Conservation (phyloP, 2,329 filamentous ascomycete genomes). For the Xylaria sp. region DNA sequence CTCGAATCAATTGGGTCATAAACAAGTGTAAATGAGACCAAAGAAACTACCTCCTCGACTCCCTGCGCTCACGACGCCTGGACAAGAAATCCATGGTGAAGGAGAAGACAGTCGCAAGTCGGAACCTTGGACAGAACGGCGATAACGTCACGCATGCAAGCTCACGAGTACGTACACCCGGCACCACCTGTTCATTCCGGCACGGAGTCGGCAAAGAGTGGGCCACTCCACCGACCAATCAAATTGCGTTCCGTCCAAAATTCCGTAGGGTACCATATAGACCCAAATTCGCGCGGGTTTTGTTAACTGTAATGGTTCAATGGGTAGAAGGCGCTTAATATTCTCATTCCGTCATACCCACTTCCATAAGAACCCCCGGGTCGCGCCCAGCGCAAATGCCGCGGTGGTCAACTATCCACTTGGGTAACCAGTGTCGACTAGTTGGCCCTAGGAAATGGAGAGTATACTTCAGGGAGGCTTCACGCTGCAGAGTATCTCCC, state of each 20-base stretch:
- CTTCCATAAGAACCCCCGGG: conserved; percentile 50
- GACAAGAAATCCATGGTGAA: background rate
- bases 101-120: background rate
- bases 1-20: background rate
- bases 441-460: conserved; percentile 62
- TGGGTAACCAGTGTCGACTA: conserved; percentile 62
- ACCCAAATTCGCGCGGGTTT: conserved; percentile 8
- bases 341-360: conserved; percentile 46
- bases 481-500: conserved; percentile 69
- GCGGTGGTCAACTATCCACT: conserved; percentile 62
- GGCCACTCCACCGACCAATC: background rate
- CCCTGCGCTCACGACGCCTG: background rate
- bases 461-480: conserved; percentile 64
- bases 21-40: background rate
- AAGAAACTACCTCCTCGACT: background rate
- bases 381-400: conserved; percentile 63
- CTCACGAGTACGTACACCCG: background rate
- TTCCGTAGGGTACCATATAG: background rate
- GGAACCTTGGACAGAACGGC: background rate
- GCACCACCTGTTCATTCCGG: background rate
- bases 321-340: conserved; percentile 52
- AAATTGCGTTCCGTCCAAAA: background rate
- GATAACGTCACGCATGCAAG: background rate
- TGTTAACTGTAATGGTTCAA: conserved; percentile 58
- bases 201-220: background rate